phyloP scores from a whole-genome alignment of 768 basidiomycete genomes.

The Tremella yokohamensis region DNA sequence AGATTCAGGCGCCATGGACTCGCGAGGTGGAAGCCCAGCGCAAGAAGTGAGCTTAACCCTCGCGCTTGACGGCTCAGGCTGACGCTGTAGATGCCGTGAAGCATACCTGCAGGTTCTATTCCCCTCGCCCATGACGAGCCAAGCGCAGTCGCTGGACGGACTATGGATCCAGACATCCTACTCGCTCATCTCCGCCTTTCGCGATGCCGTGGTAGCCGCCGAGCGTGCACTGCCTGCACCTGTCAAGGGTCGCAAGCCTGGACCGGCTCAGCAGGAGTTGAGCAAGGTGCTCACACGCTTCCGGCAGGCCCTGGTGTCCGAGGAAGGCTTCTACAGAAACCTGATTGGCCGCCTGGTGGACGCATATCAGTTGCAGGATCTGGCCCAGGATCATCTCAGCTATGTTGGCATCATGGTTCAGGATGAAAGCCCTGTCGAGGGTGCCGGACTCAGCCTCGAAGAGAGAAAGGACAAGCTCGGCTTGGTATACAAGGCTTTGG shows the following conservation, averaged over 20 bases:
- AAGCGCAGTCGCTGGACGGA: constrained; percentile 44
- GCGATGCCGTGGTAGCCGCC: constrained; percentile 28
- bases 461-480: constrained; percentile 66
- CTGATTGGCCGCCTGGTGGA: constrained; percentile 70
- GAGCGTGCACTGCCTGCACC: constrained; percentile 15
- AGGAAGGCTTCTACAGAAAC: constrained; percentile 87
- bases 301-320: constrained; percentile 79
- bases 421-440: constrained; percentile 9
- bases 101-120: constrained; percentile 33
- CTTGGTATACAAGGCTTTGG: constrained; percentile 77
- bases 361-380: constrained; percentile 60
- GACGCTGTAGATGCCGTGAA: constrained; percentile 25
- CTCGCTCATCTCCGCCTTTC: constrained; percentile 41
- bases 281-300: constrained; percentile 84
- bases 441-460: constrained; percentile 51
- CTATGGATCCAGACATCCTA: constrained; percentile 48
- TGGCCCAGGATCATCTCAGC: constrained; percentile 27
- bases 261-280: constrained; percentile 56
- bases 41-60: constrained; percentile 63
- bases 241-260: constrained; percentile 1
- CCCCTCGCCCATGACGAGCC: constrained; percentile 32
- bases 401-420: constrained; percentile 5
- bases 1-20: constrained; percentile 68
- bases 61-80: not conserved
- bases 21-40: constrained; percentile 80